Base-by-base conservation (phyloP, 2,329 filamentous ascomycete species). In the Diaporthe aspalathi region DNA sequence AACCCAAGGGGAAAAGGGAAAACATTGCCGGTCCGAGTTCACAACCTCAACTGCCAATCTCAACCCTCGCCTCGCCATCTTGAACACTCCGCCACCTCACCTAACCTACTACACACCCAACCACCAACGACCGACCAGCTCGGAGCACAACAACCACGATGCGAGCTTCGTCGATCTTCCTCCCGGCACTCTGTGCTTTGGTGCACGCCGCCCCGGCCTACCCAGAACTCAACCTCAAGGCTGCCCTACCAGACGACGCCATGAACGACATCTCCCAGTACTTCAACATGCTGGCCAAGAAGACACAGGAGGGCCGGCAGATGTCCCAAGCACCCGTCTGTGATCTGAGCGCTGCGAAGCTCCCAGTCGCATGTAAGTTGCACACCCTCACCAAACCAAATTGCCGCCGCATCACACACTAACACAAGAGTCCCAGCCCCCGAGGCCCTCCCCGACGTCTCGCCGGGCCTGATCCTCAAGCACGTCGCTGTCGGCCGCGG, bases 401-500 rank as follows among this genome's bases (percentile, higher is more conserved):
- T 79, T 12, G 32, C 11, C 11, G n/a, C 16, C 29, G 56, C 43
- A 57, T 40, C 32, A 35, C 22, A 68, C 6, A 75, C 77, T 79
- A 75, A 81, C 75, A 73, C 77, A 75, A 20, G 78, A 78, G 38
- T 57, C 72, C 74, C 80, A 85, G 89, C 86, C 74, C 84, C 89
- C 56, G 84, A 85, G 8, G 83, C 88, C 20, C 86, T 97, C 8
- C 90, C 92, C 17, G 74, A 85, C 9, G 89, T 90, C 17, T 83
- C 89, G 0, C 75, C 84, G 8, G 92, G 91, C 70, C 84, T 93
- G 38, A 84, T 79, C 4, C 86, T 97, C 65, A 88, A 89, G 78
- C 93, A 97, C 81, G 92, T 98, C 68, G 93, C 92, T 78, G 85
- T 98, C 73, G 95, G 95, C 77, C 91, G 94, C 54, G 95, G 95